Evolutionary conservation across 768 basidiomycete genomes (phyloP).

Genomic region (Boletus rex-veris): DNA sequence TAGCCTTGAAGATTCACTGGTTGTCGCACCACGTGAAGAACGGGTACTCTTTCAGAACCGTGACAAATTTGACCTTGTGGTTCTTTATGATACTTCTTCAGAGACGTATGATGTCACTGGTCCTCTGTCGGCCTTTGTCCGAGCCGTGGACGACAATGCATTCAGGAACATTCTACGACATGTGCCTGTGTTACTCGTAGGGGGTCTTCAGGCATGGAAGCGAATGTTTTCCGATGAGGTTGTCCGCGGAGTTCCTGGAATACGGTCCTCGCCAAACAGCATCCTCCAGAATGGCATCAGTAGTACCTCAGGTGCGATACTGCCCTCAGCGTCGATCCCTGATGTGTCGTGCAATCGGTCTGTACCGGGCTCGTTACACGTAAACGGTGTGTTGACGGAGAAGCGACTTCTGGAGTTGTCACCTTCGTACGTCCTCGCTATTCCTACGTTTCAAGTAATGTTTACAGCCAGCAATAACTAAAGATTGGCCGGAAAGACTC

Average conservation of each 20-base stretch:
- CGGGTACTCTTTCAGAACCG: conserved; percentile 75
- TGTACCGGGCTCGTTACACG: conserved; percentile 1
- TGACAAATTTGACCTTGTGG: conserved; percentile 84
- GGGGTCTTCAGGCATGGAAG: conserved; percentile 84
- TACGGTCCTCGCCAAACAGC: conserved; percentile 14
- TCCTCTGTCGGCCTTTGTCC: conserved; percentile 57
- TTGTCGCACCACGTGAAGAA: conserved; percentile 68
- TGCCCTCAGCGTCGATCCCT: conserved; percentile 14
- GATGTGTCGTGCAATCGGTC: conserved; percentile 16
- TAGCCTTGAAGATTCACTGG: conserved; percentile 70
- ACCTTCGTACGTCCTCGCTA: conserved; percentile 16
- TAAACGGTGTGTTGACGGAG: conserved; percentile 19
- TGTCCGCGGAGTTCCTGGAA: conserved; percentile 22
- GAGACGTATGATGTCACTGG: conserved; percentile 48
- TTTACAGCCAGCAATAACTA: conserved; percentile 11
- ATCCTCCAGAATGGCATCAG: conserved; percentile 25
- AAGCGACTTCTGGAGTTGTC: conserved; percentile 18
- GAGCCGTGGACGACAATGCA: conserved; percentile 69
- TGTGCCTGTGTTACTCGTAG: conserved; percentile 78
- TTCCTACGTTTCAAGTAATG: background rate
- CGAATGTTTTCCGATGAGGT: conserved; percentile 47
- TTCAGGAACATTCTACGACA: conserved; percentile 70
- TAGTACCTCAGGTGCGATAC: conserved; percentile 27
- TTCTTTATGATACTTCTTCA: conserved; percentile 74
- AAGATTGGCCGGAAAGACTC: conserved; percentile 16